phyloP scores from a whole-genome alignment of 2,329 filamentous ascomycete species.

The Verticillium klebahnii region DNA sequence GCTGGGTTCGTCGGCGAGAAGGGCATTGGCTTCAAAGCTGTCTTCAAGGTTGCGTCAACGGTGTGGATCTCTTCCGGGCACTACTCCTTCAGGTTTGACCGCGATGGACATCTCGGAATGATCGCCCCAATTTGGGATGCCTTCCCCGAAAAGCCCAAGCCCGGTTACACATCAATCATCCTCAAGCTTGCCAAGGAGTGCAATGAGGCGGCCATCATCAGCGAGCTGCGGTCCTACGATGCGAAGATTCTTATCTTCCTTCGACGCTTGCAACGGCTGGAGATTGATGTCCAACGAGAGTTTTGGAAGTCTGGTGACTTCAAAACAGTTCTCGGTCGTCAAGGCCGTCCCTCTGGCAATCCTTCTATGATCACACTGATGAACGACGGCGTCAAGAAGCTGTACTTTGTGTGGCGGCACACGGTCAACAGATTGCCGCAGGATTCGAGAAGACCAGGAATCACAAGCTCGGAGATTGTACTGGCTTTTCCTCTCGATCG shows the following conservation, averaged over 20 bases:
- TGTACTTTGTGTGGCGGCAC: constrained; percentile 10
- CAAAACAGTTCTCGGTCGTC: background rate
- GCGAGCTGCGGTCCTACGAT: constrained; percentile 17
- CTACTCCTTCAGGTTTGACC: constrained; percentile 27
- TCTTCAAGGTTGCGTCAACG: constrained; percentile 23
- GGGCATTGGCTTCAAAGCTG: constrained; percentile 30
- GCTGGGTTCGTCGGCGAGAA: constrained; percentile 27
- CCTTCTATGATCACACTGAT: constrained; percentile 3
- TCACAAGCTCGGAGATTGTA: constrained; percentile 11
- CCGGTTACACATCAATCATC: constrained; percentile 15
- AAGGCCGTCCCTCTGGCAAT: background rate
- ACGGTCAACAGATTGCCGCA: constrained; percentile 5
- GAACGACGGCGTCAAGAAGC: constrained; percentile 4
- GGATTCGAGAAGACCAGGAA: constrained; percentile 6
- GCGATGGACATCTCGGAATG: constrained; percentile 23
- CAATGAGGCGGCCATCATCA: constrained; percentile 8
- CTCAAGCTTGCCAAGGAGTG: constrained; percentile 9
- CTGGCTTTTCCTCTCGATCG: constrained; percentile 15
- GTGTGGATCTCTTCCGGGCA: constrained; percentile 24
- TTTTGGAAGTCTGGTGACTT: background rate
- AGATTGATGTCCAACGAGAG: constrained; percentile 7
- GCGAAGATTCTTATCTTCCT: constrained; percentile 24
- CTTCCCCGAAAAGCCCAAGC: constrained; percentile 17
- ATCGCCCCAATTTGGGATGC: constrained; percentile 23
- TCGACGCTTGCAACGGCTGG: constrained; percentile 19